Percentiles rank a stretch among this genome's conserved stretches.
Evolutionary conservation across 2,329 filamentous ascomycete species (phyloP).

Genomic region (Pseudogymnoascus sp.): DNA sequence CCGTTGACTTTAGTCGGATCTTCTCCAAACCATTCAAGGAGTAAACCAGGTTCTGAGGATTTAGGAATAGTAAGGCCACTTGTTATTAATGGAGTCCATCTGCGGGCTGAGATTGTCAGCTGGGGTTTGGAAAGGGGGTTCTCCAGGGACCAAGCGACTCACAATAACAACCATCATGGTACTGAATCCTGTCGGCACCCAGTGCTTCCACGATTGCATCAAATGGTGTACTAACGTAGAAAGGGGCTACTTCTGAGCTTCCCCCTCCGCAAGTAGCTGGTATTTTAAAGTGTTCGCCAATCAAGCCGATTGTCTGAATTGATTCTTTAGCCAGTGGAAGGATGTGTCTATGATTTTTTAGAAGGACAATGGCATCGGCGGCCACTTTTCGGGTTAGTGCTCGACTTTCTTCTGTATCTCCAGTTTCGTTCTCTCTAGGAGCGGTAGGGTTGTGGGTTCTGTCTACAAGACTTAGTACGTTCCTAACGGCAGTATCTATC

Average conservation of each 20-base stretch:
- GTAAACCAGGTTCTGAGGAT: not conserved
- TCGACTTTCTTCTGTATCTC: not conserved
- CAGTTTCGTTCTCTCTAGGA: not conserved
- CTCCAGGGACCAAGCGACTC: too few species aligned
- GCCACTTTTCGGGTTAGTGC: not conserved
- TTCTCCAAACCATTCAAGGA: not conserved
- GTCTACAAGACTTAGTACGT: not conserved
- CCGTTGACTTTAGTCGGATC: not conserved
- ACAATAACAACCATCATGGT: too few species aligned
- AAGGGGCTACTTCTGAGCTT: too few species aligned
- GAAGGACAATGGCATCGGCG: not conserved
- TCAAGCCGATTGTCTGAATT: not conserved
- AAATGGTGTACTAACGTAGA: too few species aligned
- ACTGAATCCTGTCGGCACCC: too few species aligned
- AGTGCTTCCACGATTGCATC: too few species aligned
- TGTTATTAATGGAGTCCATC: too few species aligned
- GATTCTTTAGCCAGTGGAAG: not conserved
- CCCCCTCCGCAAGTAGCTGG: not conserved
- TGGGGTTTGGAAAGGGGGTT: too few species aligned
- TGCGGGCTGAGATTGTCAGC: too few species aligned
- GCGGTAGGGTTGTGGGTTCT: not conserved
- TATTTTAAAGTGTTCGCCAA: not conserved
- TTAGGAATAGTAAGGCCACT: too few species aligned
- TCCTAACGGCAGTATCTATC: not conserved
- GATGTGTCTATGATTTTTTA: not conserved